phyloP scores from a whole-genome alignment of 148 eudicot species.

The Vaccinium corymbosum region DNA sequence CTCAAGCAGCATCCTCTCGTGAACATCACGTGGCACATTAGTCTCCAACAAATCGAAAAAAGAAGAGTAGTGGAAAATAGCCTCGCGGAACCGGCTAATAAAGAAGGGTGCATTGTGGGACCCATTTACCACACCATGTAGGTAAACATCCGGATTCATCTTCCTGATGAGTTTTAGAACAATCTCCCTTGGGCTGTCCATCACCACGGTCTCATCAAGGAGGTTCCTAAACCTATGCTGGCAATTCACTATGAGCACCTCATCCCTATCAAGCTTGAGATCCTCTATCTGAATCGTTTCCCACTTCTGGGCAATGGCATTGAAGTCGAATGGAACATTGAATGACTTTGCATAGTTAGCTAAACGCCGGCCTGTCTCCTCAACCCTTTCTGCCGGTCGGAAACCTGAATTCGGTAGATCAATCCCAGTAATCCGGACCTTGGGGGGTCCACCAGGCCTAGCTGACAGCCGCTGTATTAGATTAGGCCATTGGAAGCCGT shows the following conservation, averaged over 20 bases:
- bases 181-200: slow-evolving; percentile 63
- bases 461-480: slow-evolving; percentile 59
- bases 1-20: slow-evolving; percentile 67
- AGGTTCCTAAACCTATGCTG: slow-evolving; percentile 49
- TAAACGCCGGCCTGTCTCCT: slow-evolving; percentile 65
- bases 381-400: slow-evolving; percentile 68
- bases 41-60: slow-evolving; percentile 75
- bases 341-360: slow-evolving; percentile 64
- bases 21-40: slow-evolving; percentile 50
- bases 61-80: slow-evolving; percentile 69
- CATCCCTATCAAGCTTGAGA: slow-evolving; percentile 55
- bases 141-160: slow-evolving; percentile 48
- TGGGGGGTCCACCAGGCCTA: slow-evolving; percentile 79
- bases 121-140: slow-evolving; percentile 61
- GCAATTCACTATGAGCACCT: slow-evolving; percentile 66
- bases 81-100: slow-evolving; percentile 67
- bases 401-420: slow-evolving; percentile 77
- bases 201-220: slow-evolving; percentile 67
- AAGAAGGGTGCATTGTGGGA: slow-evolving; percentile 72
- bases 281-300: slow-evolving; percentile 60
- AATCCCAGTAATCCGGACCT: slow-evolving; percentile 69
- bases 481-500: slow-evolving; percentile 84
- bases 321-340: slow-evolving; percentile 63
- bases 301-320: slow-evolving; percentile 79
- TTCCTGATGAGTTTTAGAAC: slow-evolving; percentile 35